phyloP scores from a whole-genome alignment of 2,329 filamentous ascomycete genomes.

The Neophaeococcomyces aloes region DNA sequence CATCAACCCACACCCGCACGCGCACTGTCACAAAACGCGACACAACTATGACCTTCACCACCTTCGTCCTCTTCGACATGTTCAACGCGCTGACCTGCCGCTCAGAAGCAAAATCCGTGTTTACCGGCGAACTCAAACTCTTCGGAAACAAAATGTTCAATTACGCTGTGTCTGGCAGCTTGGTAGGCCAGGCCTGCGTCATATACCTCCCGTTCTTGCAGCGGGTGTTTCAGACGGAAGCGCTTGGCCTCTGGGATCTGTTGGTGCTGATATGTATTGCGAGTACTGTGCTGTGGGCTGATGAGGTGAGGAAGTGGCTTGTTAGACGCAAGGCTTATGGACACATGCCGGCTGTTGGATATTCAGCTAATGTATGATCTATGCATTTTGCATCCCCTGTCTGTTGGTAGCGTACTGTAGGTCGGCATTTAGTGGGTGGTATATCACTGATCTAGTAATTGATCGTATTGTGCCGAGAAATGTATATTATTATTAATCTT shows the following conservation, averaged over 20 bases:
- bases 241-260: constrained; percentile 63
- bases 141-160: constrained; percentile 92
- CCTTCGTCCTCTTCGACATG: constrained; percentile 99
- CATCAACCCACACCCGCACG: constrained; percentile 25
- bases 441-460: no score
- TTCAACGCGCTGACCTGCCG: constrained; percentile 94
- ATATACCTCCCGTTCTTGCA: constrained; percentile 94
- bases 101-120: constrained; percentile 77
- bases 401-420: background rate
- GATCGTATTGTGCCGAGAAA: no score
- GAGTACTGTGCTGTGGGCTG: constrained; percentile 89
- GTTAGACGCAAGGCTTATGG: constrained; percentile 37
- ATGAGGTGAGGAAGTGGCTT: constrained; percentile 76
- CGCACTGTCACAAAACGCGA: constrained; percentile 77
- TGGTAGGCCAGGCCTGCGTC: constrained; percentile 78
- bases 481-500: no score
- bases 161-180: constrained; percentile 76
- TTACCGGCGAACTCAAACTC: constrained; percentile 72
- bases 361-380: constrained; percentile 19
- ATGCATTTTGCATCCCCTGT: background rate
- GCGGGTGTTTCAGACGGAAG: constrained; percentile 90
- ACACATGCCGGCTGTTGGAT: constrained; percentile 18
- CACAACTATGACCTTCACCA: constrained; percentile 98
- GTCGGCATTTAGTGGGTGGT: no score
- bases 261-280: constrained; percentile 62